Conservation (phyloP, 192 early-diverging fungal species). For the Pilaira anomala region DNA sequence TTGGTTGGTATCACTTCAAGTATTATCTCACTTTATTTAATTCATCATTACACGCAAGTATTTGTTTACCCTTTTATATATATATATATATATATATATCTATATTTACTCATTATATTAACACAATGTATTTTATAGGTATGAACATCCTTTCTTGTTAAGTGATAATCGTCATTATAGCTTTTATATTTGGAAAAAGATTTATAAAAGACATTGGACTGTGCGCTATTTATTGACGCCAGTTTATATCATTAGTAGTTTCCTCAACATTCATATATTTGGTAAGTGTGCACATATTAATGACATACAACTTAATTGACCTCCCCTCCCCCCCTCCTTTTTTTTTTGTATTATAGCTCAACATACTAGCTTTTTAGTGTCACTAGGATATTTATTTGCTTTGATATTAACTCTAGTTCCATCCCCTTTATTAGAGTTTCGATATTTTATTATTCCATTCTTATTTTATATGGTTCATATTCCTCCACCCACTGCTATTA, state of each 20-base stretch:
- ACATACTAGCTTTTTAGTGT: constrained; percentile 50
- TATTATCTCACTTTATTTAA: constrained; percentile 35
- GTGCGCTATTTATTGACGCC: constrained; percentile 64
- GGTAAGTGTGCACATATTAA: constrained; percentile 46
- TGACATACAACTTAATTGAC: no score
- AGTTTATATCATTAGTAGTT: constrained; percentile 52
- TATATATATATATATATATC: no score
- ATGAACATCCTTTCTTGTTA: constrained; percentile 91
- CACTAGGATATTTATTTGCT: constrained; percentile 50
- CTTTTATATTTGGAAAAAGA: constrained; percentile 90
- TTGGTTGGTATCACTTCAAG: neutral
- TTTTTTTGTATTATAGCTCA: constrained; percentile 29
- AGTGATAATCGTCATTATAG: constrained; percentile 95
- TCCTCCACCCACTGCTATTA: constrained; percentile 23
- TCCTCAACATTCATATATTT: constrained; percentile 38
- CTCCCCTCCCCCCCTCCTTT: no score
- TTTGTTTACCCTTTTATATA: no score
- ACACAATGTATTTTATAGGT: constrained; percentile 36
- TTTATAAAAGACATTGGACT: constrained; percentile 56
- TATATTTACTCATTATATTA: neutral
- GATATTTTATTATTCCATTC: constrained; percentile 93
- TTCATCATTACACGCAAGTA: constrained; percentile 55
- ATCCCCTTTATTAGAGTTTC: constrained; percentile 90
- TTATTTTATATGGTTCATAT: constrained; percentile 71
- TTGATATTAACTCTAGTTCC: constrained; percentile 73